Base-by-base conservation (phyloP, 495 filamentous ascomycete species). In the Xylaria bambusicola region DNA sequence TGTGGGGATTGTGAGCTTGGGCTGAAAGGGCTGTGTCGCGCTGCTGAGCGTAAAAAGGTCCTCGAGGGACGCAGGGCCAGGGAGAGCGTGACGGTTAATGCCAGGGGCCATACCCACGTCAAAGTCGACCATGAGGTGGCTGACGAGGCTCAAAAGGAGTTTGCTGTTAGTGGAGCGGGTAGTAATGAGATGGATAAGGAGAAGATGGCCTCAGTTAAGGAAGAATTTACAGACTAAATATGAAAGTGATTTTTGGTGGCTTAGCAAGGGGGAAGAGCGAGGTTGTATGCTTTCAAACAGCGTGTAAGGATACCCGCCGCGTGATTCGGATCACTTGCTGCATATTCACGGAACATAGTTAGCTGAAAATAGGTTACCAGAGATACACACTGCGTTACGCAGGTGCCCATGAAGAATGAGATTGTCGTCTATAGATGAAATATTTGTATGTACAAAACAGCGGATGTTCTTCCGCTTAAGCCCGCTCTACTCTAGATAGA, bases 1-100 rank as follows among this genome's bases (percentile, higher is more conserved):
- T 97, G 93, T 70, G 91, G 89, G 33, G 88, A 93, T 29, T 98
- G 93, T 72, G 84, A 85, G 63, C 71, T 97, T 18, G 88, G 88
- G 21, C 74, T 86, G 33, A 82, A 78, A 55, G 86, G 88, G 29
- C 70, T 97, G 60, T 98, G 93, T 71, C 88, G 83, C 64, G 84
- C 86, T 42, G 93, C 88, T 15, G 84, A 84, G 56, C 70, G 76
- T 62, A 76, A 75, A 61, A 82, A 81, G 70, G 80, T 82, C 13
- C 73, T 71, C 21, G 69, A 78, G 64, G 80, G 81, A 46, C 70
- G 68, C 35, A 70, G 68, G 61, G 72, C 70, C 54, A 62, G 58
- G 10, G 62, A 38, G 31, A 51, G 52, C 27, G 56, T 68, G 27
- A 58, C 61, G 52, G 65, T 56, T 31, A 62, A 63, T 54, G 63